Percentiles rank a stretch among this genome's conserved stretches.
phyloP scores from a whole-genome alignment of 805 yeast species.

The Cyberlindnera bimundalis region DNA sequence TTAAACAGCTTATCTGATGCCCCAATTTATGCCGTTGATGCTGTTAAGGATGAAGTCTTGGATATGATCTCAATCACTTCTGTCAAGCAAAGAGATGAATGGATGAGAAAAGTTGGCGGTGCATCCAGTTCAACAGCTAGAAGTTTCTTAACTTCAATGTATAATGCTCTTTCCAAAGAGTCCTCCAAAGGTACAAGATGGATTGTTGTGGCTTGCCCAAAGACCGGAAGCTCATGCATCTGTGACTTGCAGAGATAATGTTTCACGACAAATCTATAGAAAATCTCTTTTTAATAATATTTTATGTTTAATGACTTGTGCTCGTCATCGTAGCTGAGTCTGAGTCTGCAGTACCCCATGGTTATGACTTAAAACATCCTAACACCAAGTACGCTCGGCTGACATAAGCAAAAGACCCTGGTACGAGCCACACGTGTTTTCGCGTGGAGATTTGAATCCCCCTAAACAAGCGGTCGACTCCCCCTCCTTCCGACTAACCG shows the following conservation, averaged over 20 bases:
- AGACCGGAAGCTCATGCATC: constrained; percentile 65
- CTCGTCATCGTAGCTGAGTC: not conserved
- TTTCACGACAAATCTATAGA: too few relatives aligned
- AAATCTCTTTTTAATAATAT: not conserved
- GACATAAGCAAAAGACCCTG: not conserved
- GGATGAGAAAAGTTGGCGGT: constrained; percentile 77
- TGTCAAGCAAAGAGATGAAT: constrained; percentile 71
- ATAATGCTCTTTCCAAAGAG: constrained; percentile 70
- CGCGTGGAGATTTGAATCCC: not conserved
- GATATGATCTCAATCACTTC: constrained; percentile 81
- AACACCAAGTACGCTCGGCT: constrained; percentile 4
- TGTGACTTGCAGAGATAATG: constrained; percentile 56
- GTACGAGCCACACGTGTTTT: not conserved
- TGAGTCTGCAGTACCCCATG: too few relatives aligned
- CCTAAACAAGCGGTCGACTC: not conserved
- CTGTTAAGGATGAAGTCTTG: constrained; percentile 72
- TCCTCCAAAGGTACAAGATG: constrained; percentile 65
- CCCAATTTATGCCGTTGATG: constrained; percentile 77
- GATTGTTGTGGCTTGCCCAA: constrained; percentile 77
- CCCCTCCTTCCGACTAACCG: not conserved
- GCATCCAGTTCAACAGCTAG: constrained; percentile 74
- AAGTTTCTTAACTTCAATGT: constrained; percentile 73
- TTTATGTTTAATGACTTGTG: not conserved
- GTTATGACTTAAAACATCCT: constrained; percentile 7
- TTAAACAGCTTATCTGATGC: constrained; percentile 56